These are phyloP conservation scores for Ochromonas danica DNA, from an alignment of 108 stramenopile species.

Conservation along the genomic window DNA sequence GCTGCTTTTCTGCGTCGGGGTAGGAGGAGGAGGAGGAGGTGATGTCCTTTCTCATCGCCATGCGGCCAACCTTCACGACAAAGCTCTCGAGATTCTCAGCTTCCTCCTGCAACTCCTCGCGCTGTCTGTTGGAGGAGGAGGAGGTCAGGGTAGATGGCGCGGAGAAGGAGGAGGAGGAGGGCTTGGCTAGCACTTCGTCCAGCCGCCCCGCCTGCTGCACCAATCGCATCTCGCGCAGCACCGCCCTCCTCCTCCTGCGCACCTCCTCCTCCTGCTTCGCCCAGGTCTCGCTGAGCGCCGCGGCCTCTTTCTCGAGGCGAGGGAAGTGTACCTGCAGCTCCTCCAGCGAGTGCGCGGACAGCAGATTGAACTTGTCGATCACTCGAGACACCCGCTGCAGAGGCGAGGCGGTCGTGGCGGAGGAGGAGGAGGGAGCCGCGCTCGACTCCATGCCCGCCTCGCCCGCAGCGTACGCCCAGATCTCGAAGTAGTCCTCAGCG, in stretches of 20 bases:
- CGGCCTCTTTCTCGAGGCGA: background rate
- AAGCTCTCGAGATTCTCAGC: background rate
- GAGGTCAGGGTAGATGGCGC: no score
- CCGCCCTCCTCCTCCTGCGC: background rate
- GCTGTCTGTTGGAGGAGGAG: background rate
- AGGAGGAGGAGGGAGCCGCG: no score
- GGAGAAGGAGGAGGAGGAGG: no score
- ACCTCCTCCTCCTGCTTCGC: no score
- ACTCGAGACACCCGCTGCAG: background rate
- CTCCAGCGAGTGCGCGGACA: background rate
- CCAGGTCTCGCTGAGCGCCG: background rate
- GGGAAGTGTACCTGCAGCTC: constrained; percentile 7
- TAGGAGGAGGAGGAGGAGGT: background rate
- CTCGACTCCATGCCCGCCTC: no score
- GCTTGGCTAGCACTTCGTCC: no score
- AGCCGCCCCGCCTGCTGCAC: no score
- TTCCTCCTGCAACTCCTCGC: background rate
- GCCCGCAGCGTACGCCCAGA: background rate
- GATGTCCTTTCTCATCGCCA: background rate
- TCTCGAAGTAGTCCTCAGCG: background rate
- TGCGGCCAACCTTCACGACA: background rate
- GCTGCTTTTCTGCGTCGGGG: no score
- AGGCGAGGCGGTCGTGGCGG: background rate
- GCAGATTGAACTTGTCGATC: background rate
- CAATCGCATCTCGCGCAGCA: background rate